phyloP scores from a whole-genome alignment of 129 eudicot species.

The Gnaphalium uliginosum region DNA sequence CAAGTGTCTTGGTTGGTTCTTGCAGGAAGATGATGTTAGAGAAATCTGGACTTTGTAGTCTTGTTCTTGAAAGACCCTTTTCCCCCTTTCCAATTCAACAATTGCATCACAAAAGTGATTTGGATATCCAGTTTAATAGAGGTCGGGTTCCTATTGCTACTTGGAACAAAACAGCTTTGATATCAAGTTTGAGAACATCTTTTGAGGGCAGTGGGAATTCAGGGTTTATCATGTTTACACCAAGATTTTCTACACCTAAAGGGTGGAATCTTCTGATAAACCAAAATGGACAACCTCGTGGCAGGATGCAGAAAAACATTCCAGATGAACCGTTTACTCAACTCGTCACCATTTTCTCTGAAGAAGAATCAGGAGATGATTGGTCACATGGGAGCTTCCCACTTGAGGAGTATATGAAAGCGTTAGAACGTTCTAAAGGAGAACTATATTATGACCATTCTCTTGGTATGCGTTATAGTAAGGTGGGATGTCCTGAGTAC shows the following conservation, averaged over 20 bases:
- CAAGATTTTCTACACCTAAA: slow-evolving; percentile 60
- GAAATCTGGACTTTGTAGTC: slow-evolving; percentile 76
- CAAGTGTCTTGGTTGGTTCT: slow-evolving; percentile 18
- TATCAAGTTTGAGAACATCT: slow-evolving; percentile 64
- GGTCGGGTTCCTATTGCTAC: slow-evolving; percentile 94
- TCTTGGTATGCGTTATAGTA: slow-evolving; percentile 95
- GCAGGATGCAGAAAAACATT: slow-evolving; percentile 39
- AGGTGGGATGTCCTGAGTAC: slow-evolving; percentile 54
- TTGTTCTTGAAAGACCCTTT: slow-evolving; percentile 90
- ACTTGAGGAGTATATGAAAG: slow-evolving; percentile 78
- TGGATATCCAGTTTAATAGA: slow-evolving; percentile 65
- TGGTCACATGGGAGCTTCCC: slow-evolving; percentile 98
- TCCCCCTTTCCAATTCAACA: slow-evolving; percentile 87
- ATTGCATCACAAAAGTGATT: slow-evolving; percentile 59
- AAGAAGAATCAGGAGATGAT: slow-evolving; percentile 66
- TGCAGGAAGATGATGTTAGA: slow-evolving; percentile 75
- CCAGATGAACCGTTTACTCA: slow-evolving; percentile 60
- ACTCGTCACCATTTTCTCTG: slow-evolving; percentile 69
- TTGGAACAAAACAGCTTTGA: slow-evolving; percentile 59
- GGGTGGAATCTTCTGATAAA: slow-evolving; percentile 70
- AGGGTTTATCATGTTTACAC: slow-evolving; percentile 73
- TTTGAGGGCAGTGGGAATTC: slow-evolving; percentile 72
- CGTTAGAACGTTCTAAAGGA: slow-evolving; percentile 83
- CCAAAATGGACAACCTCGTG: slow-evolving; percentile 43
- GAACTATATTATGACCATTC: slow-evolving; percentile 89